phyloP scores from a whole-genome alignment of 1,284 basidiomycete genomes.

The Apiotrichum veenhuisii region DNA sequence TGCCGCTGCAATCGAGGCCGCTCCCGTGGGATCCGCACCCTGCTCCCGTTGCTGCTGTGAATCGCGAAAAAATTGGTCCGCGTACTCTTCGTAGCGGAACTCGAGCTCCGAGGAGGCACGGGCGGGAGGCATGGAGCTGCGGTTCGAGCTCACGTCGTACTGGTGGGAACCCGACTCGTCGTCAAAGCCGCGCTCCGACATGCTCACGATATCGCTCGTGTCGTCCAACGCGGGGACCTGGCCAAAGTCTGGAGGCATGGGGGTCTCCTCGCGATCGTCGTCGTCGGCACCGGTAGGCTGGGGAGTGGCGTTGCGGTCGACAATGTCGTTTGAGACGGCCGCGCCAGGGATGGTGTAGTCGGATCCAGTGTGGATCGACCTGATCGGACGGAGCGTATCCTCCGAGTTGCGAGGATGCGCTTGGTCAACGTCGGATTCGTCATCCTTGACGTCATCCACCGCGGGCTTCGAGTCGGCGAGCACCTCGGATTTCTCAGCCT shows the following conservation, averaged over 20 bases:
- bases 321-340: background rate
- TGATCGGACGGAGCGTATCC: background rate
- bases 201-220: slow-evolving; percentile 19
- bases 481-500: slow-evolving; percentile 5
- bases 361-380: background rate
- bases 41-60: background rate
- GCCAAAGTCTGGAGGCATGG: background rate
- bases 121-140: slow-evolving; percentile 15
- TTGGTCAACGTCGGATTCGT: background rate
- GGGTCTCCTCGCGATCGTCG: background rate
- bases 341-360: background rate
- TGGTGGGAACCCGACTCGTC: background rate
- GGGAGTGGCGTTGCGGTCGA: slow-evolving; percentile 3
- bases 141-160: slow-evolving; percentile 10
- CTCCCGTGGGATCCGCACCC: background rate
- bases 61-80: slow-evolving; percentile 17
- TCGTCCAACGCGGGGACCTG: slow-evolving; percentile 9
- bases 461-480: background rate
- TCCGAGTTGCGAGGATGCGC: background rate
- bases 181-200: background rate
- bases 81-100: slow-evolving; percentile 21
- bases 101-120: slow-evolving; percentile 19
- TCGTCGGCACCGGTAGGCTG: slow-evolving; percentile 2
- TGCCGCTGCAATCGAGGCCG: background rate
- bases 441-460: background rate